Conservation (phyloP, 345 rosid species). For the Moricandia arvensis region DNA sequence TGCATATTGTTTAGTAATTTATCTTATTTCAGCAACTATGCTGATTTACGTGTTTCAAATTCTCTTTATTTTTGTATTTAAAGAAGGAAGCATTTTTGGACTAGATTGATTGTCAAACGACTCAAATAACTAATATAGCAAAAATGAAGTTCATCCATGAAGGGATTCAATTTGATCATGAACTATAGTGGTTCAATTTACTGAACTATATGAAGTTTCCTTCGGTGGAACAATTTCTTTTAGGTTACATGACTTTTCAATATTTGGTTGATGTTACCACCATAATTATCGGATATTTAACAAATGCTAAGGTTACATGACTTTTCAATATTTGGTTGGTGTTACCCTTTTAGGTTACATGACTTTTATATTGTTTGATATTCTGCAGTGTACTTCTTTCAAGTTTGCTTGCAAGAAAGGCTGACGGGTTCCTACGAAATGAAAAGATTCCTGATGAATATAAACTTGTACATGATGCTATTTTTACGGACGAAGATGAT, state of each 20-base stretch:
- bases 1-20: slow-evolving; percentile 1
- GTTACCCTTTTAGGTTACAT: no score
- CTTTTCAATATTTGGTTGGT: no score
- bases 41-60: background rate
- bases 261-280: slow-evolving; percentile 6
- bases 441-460: slow-evolving; percentile 63
- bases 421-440: slow-evolving; percentile 52
- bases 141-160: background rate
- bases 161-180: background rate
- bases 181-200: background rate
- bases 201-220: background rate
- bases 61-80: background rate
- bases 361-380: background rate
- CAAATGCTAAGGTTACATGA: background rate
- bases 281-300: background rate
- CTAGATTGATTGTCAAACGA: slow-evolving; percentile 8
- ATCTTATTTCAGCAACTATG: background rate
- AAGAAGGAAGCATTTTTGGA: background rate
- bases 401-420: slow-evolving; percentile 52
- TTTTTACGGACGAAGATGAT: slow-evolving; percentile 86
- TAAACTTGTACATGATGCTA: slow-evolving; percentile 65
- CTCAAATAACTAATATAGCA: background rate
- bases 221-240: background rate
- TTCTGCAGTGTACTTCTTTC: slow-evolving; percentile 77
- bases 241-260: background rate